Base-by-base conservation (phyloP, 768 basidiomycete species). In the Tylopilus sp. region DNA sequence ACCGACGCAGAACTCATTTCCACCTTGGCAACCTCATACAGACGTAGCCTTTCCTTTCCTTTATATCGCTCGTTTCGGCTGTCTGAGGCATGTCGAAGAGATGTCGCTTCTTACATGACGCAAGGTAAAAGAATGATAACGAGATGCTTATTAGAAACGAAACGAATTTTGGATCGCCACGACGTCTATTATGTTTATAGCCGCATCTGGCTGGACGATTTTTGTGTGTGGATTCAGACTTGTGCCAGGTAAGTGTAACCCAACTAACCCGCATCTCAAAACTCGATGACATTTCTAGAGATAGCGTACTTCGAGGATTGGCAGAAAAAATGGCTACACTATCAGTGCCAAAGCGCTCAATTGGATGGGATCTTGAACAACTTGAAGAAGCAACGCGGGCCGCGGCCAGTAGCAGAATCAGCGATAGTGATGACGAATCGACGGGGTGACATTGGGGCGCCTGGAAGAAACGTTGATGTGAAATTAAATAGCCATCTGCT, bases 161-260 rank as follows among this genome's bases (percentile, higher is more conserved):
- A 87, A 70, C 67, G 75, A 36, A 83, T 90, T 44, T 69, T 94
- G 56, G 89, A 91, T 62, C 85, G 82, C 61, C 89, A 91, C 58
- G 89, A 90, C 57, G 85, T 88, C 11, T 94, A 93, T 70, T 92
- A 91, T 66, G 76, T 91, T n/a, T 93, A 91, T 67, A 85, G 81
- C 68, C 90, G 89, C 66, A 80, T 92, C 30, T 94, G 91, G 91
- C 59, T 92, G 40, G 86, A 91, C 57, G 91, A 92, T 63, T 86
- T 89, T 60, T 88, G 86, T 59, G 79, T 84, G n/a, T 92, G 91
- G 91, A 74, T 80, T 31, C 85, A 89, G 60, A 74, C 79, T 10
- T 76, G 75, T 59, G 83, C 86, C n/a, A 82, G 77, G 90, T 92
- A 60, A 55, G 82, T n/a, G 33, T 53, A 22, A 16, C 19, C 40